Evolutionary conservation across 257 asterid genomes (phyloP).

Genomic region (Phtheirospermum japonicum): DNA sequence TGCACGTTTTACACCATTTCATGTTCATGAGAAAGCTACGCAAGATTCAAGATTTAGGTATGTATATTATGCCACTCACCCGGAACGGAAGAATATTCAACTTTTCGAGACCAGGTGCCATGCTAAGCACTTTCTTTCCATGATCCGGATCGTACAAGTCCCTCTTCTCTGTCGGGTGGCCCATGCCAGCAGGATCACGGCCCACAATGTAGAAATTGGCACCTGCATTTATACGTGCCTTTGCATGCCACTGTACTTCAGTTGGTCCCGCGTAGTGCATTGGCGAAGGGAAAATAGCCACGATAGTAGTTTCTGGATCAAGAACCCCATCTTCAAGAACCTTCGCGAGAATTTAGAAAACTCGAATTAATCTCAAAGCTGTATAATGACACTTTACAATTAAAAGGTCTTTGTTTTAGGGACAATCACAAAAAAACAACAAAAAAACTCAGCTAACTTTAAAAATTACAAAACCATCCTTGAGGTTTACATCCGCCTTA

Average conservation of each 20-base stretch:
- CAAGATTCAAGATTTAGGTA: not conserved
- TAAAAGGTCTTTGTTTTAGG: not conserved
- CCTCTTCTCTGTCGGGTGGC: constrained; percentile 80
- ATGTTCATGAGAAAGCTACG: constrained; percentile 14
- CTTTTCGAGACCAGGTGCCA: constrained; percentile 88
- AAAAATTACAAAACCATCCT: not conserved
- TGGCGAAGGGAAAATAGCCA: constrained; percentile 86
- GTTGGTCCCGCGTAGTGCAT: constrained; percentile 96
- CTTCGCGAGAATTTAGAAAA: constrained; percentile 33
- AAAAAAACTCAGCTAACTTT: not conserved
- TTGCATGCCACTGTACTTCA: constrained; percentile 96
- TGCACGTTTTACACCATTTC: not conserved
- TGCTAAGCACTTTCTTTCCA: constrained; percentile 82
- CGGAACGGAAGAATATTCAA: constrained; percentile 77
- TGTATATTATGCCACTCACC: constrained; percentile 34
- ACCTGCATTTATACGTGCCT: constrained; percentile 85
- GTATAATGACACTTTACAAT: not conserved
- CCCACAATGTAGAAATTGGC: constrained; percentile 90
- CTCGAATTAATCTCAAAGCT: not conserved
- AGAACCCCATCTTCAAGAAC: constrained; percentile 86
- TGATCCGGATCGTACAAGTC: constrained; percentile 87
- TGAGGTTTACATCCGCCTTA: not conserved
- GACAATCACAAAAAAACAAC: not conserved
- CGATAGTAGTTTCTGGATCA: constrained; percentile 76
- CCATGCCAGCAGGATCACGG: constrained; percentile 94